Evolutionary conservation across 768 basidiomycete genomes (phyloP), one percentile per base, ranked within the genome.

Genomic region (Russula olivacea): DNA sequence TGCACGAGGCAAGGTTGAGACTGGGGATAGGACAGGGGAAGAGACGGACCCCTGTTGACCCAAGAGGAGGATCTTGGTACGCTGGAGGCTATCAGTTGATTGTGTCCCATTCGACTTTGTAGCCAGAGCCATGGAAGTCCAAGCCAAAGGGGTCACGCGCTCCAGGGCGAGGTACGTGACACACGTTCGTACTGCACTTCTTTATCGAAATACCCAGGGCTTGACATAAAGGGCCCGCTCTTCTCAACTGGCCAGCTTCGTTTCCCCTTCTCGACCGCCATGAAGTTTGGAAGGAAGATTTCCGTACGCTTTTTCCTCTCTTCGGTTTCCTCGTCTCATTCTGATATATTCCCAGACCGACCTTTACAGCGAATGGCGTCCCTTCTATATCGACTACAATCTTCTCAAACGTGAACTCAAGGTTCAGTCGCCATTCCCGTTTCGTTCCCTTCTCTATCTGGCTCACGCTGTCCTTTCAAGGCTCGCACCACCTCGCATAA

Each of bases 341-440:
- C 19, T 21, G 9, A 6, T 25, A 6, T 30, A 40, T 52, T n/a
- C 32, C 19, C 71, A 94, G 91, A 84, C 83, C 54, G 88, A 89
- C 69, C 80, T 93, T 47, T 97, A 95, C 75, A 82, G 80, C 67
- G 94, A 93, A 80, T 97, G 94, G 94, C 81, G 86, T 21, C 88
- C 88, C 2, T 89, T 87, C 70, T 98, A 98, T 71, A 81, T 98
- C 61, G 84, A 94, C 76, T 98, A 98, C 70, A 91, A 89, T 69
- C 78, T 80, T 9, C 80, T 98, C 49, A 98, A 98, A 75, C 89
- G 90, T 59, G 88, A 91, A 67, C 84, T 98, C 68, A 97, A 98
- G 79, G 89, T 87, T 48, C 2, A 34, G 10, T 34, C 11, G 19
- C 23, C 4, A 15, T 47, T 32, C 50, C n/a, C 7, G 25, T 30